Evolutionary conservation across 805 yeast genomes (phyloP), one percentile per base, ranked within the genome.

Genomic region (Candida awuae): DNA sequence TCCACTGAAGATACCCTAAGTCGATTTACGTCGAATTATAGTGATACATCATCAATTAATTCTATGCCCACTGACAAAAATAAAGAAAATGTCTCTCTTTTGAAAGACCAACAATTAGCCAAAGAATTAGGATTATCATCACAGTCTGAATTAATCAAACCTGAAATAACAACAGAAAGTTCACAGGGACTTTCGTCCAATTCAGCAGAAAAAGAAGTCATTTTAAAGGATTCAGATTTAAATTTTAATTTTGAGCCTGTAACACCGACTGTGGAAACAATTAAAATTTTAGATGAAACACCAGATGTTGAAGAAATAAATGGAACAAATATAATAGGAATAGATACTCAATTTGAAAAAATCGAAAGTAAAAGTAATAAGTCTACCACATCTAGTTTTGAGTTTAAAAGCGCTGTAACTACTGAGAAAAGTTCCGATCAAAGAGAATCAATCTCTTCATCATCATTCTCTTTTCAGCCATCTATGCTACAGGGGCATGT

Each of bases 1-100:
- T 26, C 21, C 19, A 48, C 51, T 12, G 59, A 55, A 38, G 59
- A 51, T 21, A 29, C 15, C 2, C 16, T 37, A 13, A 37, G 32
- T 19, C 29, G 32, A 21, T 25, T 45, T 2, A 35, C 31, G 15
- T 35, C 53, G 7, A 41, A 36, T 19, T 37, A 36, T 25, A 40
- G 29, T 30, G 38, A 22, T 6, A 8, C 15, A 10, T 35, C 40
- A 12, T 39, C 43, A 30, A 14, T 20, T 15, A 36, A 21, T 20
- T 29, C 19, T 4, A 29, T 20, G 18, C 29, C 19, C 17, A 31
- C 21, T 13, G 21, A 20, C n/a, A 32, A 20, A 13, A 16, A 16
- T 13, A 13, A 4, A 7, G 25, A 30, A 14, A 18, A n/a, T 4
- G 28, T 23, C 18, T 12, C 8, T 14, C 7, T 18, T 8, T 8